Evolutionary conservation across 2,329 filamentous ascomycete species (phyloP), one percentile per base, ranked within the genome.

Genomic region (Apiospora hydei): DNA sequence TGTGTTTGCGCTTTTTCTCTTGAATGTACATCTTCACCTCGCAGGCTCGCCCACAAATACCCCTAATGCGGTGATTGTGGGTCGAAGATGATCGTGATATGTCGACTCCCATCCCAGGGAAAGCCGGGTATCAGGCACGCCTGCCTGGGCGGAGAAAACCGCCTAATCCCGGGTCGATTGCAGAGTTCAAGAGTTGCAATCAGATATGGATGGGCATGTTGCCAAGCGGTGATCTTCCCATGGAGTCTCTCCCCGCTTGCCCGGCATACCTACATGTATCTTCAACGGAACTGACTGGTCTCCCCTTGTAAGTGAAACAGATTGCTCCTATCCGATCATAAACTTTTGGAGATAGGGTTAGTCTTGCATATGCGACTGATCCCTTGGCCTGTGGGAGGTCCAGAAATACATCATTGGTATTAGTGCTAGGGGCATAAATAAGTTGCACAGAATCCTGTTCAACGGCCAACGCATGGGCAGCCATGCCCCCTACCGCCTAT

Each of bases 381-480:
- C 57, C 57, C 57, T 64, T 41, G 57, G 34, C 2, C 13, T 34
- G 51, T 57, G 51, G 30, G 14, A 57, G 14, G 26, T 57, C 26
- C 26, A 57, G 24, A 30, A 3, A 30, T 30, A 3, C 26, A 30
- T 30, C 26, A 30, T 30, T 30, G 26, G 3, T 43, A 64, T 64
- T 24, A 41, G 57, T 64, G 57, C 21, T 34, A 41, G 57, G 57
- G 18, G 57, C 30, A 30, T 34, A 64, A 41, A 13, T 30, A 64
- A 10, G 57, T 64, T 64, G 41, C 57, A 64, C 57, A 30, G 11
- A 41, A 6, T n/a, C 21, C n/a, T 41, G 34, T 41, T 18, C 57
- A 64, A 64, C 57, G 34, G 34, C 21, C 57, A 64, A 64, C 57
- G 34, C 34, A 64, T 64, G 57, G 13, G 57, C 57, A 41, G 57